Base-by-base conservation (phyloP, 2,329 filamentous ascomycete genomes). In the Arthrobotrys pseudoclavata region DNA sequence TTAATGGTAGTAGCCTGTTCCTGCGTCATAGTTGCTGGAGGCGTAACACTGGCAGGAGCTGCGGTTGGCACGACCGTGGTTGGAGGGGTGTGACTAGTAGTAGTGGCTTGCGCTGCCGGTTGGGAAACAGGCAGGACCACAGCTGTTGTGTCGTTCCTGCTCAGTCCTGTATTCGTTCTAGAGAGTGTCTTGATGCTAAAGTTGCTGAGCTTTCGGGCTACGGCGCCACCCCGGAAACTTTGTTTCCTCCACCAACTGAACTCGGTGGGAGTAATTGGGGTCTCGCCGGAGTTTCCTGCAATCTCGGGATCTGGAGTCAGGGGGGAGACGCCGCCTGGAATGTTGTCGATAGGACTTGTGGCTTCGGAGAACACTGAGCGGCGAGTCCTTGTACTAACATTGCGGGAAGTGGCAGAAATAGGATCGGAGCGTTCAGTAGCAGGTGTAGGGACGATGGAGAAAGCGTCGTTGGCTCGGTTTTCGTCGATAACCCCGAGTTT, bases 391-490 rank as follows among this genome's bases (percentile, higher is more conserved):
- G 40, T 53, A 48, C 71, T 76, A 5, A 57, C 24, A n/a, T 76
- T 57, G 18, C 64, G 64, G 40, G 64, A 64, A 13, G 64, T 48
- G 34, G 64, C 55, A 13, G 71, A 76, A 9, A 76, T 60, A 40
- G 71, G 71, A 26, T 76, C 71, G n/a, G 71, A 76, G 13, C 57
- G 57, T 60, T 76, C 71, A 20, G 71, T 77, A 7, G 74, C 74
- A n/a, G 74, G 74, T 47, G 74, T 77, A n/a, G 74, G 74, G 15
- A 77, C 74, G n/a, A 77, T 77, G 1, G 74, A 77, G 48, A 77
- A 67, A 18, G 45, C 52, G 10, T 63, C 74, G 24, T 62, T 62
- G 15, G 55, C 60, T 10, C 24, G 31, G 47, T 67, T 68, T 42
- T 77, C 74, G 15, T 68, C 53, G n/a, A 77, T 71, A 37, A 77